Conservation (phyloP, 495 filamentous ascomycete genomes). For the Podospora sp. region DNA sequence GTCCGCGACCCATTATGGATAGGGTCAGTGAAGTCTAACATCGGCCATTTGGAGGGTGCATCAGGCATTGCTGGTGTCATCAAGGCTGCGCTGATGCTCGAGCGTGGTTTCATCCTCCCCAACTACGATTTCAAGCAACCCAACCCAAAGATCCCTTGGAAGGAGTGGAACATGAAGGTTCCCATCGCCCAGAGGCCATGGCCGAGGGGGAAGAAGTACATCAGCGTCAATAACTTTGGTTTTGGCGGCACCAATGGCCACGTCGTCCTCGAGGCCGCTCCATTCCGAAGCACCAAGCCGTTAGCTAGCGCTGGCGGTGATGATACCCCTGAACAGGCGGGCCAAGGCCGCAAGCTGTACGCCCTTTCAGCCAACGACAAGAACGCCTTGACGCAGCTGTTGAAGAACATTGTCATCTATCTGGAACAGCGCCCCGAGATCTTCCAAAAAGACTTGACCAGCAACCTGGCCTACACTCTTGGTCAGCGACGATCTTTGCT, state of each 20-base stretch:
- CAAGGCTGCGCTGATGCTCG: slow-evolving; percentile 59
- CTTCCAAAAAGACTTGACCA: slow-evolving; percentile 45
- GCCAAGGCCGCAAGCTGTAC: slow-evolving; percentile 45
- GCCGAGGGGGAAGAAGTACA: slow-evolving; percentile 41
- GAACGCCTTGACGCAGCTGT: slow-evolving; percentile 36
- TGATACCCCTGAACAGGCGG: slow-evolving; percentile 29
- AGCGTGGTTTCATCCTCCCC: slow-evolving; percentile 52
- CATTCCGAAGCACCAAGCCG: slow-evolving; percentile 25
- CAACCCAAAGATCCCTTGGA: slow-evolving; percentile 54
- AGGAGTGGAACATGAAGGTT: slow-evolving; percentile 50
- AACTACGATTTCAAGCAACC: slow-evolving; percentile 55
- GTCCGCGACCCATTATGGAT: slow-evolving; percentile 45
- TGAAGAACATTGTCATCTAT: slow-evolving; percentile 52
- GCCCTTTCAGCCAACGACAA: slow-evolving; percentile 53
- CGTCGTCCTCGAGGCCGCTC: slow-evolving; percentile 52
- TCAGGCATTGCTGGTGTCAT: slow-evolving; percentile 59
- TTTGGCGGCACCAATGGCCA: slow-evolving; percentile 61
- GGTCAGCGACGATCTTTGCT: slow-evolving; percentile 44
- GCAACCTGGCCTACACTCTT: slow-evolving; percentile 47
- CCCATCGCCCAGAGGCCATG: slow-evolving; percentile 39
- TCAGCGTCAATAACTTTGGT: slow-evolving; percentile 48
- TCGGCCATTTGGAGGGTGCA: slow-evolving; percentile 60
- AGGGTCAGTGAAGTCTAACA: slow-evolving; percentile 60
- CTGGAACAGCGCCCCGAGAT: slow-evolving; percentile 51
- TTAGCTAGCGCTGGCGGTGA: slow-evolving; percentile 17